Conservation (phyloP, 2,329 filamentous ascomycete species). For the Fusarium pseudocircinatum region DNA sequence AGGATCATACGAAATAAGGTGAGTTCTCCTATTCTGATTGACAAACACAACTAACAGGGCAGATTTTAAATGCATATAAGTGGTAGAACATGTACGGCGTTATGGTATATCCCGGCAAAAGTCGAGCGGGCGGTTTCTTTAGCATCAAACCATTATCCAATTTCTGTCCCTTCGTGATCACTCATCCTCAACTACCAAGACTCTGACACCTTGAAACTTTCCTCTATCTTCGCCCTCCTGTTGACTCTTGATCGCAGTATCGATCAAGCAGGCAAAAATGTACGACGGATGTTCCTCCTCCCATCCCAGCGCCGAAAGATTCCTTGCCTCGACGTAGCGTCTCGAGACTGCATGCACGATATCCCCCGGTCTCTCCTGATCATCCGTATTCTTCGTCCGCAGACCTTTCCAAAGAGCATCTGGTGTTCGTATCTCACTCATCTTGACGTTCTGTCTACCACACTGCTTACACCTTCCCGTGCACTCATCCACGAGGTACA, state of each 20-base stretch:
- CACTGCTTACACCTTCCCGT: constrained; percentile 40
- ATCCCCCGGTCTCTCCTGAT: constrained; percentile 36
- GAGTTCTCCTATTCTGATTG: neutral
- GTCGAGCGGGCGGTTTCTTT: constrained; percentile 43
- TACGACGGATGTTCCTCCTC: constrained; percentile 42
- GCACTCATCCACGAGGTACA: constrained; percentile 47
- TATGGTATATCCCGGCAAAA: constrained; percentile 47
- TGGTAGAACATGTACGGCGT: constrained; percentile 45
- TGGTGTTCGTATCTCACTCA: constrained; percentile 23
- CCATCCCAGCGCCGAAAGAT: constrained; percentile 47
- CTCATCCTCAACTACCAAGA: constrained; percentile 43
- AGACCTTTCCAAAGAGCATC: constrained; percentile 39
- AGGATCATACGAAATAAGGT: constrained; percentile 97
- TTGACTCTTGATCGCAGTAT: constrained; percentile 44
- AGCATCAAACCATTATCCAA: constrained; percentile 32
- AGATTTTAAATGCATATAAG: constrained; percentile 49
- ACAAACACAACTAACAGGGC: constrained; percentile 22
- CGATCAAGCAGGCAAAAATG: constrained; percentile 44
- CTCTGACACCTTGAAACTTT: constrained; percentile 40
- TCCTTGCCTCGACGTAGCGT: constrained; percentile 47
- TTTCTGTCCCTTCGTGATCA: constrained; percentile 14
- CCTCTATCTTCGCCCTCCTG: constrained; percentile 35
- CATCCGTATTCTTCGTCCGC: constrained; percentile 18
- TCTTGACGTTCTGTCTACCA: constrained; percentile 6
- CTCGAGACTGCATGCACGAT: constrained; percentile 45